Conservation (phyloP, 805 yeast genomes). For the Zygosaccharomyces siamensis region DNA sequence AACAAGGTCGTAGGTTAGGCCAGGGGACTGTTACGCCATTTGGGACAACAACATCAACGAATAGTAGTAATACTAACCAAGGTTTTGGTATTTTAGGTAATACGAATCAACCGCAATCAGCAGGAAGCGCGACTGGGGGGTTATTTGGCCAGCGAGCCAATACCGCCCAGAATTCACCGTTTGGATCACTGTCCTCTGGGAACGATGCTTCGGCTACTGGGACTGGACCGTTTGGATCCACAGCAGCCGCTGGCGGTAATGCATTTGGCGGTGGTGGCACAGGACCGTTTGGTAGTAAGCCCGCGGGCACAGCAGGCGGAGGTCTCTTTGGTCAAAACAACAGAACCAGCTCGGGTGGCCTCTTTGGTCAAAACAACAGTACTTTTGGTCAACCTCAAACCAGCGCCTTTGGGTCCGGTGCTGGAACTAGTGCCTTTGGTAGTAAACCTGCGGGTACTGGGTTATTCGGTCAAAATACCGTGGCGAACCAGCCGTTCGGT, state of each 20-base stretch:
- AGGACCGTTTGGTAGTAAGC: constrained; percentile 40
- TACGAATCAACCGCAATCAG: constrained; percentile 17
- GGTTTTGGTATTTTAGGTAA: constrained; percentile 23
- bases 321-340: constrained; percentile 27
- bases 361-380: constrained; percentile 25
- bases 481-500: constrained; percentile 7
- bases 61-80: constrained; percentile 16
- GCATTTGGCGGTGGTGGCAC: constrained; percentile 32
- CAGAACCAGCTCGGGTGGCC: constrained; percentile 20
- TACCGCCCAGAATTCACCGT: constrained; percentile 23
- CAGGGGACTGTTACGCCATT: constrained; percentile 34
- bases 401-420: constrained; percentile 10
- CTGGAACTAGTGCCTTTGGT: background rate
- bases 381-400: constrained; percentile 25
- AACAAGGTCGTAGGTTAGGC: constrained; percentile 45
- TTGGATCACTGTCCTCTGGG: constrained; percentile 21
- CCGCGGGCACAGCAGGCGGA: constrained; percentile 26
- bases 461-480: constrained; percentile 33
- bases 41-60: constrained; percentile 28
- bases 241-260: constrained; percentile 24
- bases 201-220: constrained; percentile 20
- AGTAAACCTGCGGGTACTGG: constrained; percentile 18
- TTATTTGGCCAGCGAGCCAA: constrained; percentile 28
- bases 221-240: constrained; percentile 28
- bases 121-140: constrained; percentile 17